Base-by-base conservation (phyloP, 768 basidiomycete species). In the Rhizopogon salebrosus region DNA sequence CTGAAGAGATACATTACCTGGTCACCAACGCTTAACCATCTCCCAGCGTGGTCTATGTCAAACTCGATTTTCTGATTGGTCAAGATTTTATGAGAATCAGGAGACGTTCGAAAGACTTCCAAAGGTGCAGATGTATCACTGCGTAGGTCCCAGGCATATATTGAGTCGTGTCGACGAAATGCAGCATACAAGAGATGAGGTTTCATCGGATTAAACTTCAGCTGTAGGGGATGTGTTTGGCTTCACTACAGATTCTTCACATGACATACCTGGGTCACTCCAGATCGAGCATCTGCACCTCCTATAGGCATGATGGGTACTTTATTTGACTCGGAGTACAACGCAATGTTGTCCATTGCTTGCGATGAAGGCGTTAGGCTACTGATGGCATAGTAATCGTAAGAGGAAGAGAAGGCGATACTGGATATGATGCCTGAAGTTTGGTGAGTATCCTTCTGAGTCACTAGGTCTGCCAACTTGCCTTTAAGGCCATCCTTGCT, bases 401-500 rank as follows among this genome's bases (percentile, higher is more conserved):
- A 78, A 8, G 75, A 71, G 0, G 84, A 76, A 16, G 82, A 84
- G 66, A 97, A 93, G 0, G 89, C 82, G 4, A 98, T 70, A 1
- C 92, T 72, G 4, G 94, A 93, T 39, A 98, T 78, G 54, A 98
- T 91, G 1, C 95, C 93, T 92, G 48, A 10, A 46, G 14, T 34
- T 51, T 27, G 26, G 11, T 37, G n/a, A 20, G 14, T 27, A 49
- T 24, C 49, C 46, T 20, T 56, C 10, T 31, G 39, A 24, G 49
- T 46, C 20, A 34, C 26, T 22, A 57, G 24, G 41, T 51, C 3
- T 37, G 23, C 42, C 14, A 10, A n/a, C 55, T 34, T 55, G 87
- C 94, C 95, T 78, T 93, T 95, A 41, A 97, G 75, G 0, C 94
- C 95, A 48, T 89, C 84, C 59, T 83, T 85, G 54, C 84, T 88